phyloP scores from a whole-genome alignment of 305 asterid species.

The Solanum hybrid region DNA sequence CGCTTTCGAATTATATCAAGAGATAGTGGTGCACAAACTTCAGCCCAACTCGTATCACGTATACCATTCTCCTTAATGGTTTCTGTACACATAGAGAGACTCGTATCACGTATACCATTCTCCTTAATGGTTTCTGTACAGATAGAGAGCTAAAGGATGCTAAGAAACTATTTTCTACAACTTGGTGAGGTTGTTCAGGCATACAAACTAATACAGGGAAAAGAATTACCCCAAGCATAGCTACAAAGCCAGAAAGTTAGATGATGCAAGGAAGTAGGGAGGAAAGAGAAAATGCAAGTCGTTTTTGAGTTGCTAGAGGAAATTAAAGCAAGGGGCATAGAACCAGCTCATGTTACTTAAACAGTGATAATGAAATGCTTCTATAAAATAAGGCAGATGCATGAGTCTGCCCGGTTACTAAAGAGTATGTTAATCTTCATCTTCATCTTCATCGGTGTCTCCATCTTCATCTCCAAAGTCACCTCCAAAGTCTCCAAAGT shows the following conservation, averaged over 20 bases:
- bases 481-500: no score
- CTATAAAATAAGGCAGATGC: slow-evolving; percentile 40
- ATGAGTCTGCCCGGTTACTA: slow-evolving; percentile 34
- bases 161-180: slow-evolving; percentile 33
- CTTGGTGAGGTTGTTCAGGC: slow-evolving; percentile 37
- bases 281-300: slow-evolving; percentile 24
- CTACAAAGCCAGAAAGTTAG: slow-evolving; percentile 43
- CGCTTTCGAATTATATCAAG: slow-evolving; percentile 34
- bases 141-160: slow-evolving; percentile 44
- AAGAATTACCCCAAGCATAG: slow-evolving; percentile 49
- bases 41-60: slow-evolving; percentile 42
- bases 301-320: slow-evolving; percentile 32
- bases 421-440: slow-evolving; percentile 21
- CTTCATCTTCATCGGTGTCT: no score
- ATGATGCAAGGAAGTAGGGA: slow-evolving; percentile 43
- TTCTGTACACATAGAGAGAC: slow-evolving; percentile 42
- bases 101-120: slow-evolving; percentile 47
- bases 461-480: no score
- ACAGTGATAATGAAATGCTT: slow-evolving; percentile 61
- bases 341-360: slow-evolving; percentile 54
- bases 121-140: slow-evolving; percentile 56
- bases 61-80: slow-evolving; percentile 57
- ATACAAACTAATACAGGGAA: slow-evolving; percentile 34
- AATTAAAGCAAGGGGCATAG: slow-evolving; percentile 42
- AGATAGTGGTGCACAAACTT: slow-evolving; percentile 39